These are phyloP conservation scores for Alternaria hordeiaustralica DNA, from an alignment of 2,329 filamentous ascomycete genomes.

Conservation along the genomic window DNA sequence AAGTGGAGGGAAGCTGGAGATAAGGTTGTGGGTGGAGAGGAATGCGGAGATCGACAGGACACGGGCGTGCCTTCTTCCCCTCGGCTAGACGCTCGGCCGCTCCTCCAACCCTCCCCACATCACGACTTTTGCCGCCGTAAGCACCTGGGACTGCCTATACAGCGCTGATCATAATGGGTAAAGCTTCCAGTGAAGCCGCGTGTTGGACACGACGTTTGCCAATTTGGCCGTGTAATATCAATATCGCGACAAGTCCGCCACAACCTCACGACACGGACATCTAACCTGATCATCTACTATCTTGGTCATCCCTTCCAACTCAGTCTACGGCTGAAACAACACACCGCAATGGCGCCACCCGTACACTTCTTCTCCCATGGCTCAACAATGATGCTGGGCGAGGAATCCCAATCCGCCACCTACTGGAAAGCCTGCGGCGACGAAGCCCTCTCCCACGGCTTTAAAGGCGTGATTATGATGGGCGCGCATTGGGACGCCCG, in stretches of 20 bases:
- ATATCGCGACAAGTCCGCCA: neutral
- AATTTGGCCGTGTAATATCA: neutral
- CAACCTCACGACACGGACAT: neutral
- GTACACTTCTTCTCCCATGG: conserved; percentile 74
- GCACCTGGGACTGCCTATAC: neutral
- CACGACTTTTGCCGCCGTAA: conserved; percentile 11
- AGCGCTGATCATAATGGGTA: neutral
- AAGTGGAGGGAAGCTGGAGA: conserved; percentile 36
- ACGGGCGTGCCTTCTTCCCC: neutral
- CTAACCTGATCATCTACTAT: neutral
- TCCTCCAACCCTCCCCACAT: conserved; percentile 16
- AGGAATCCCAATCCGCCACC: conserved; percentile 65
- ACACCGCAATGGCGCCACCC: conserved; percentile 52
- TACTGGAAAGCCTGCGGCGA: conserved; percentile 73
- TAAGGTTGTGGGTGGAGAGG: conserved; percentile 16
- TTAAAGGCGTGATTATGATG: conserved; percentile 72
- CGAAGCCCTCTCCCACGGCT: conserved; percentile 63
- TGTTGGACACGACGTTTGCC: neutral
- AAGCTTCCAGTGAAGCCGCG: neutral
- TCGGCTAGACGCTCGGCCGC: neutral
- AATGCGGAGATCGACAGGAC: conserved; percentile 11
- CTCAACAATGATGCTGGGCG: conserved; percentile 74
- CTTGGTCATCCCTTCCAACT: neutral
- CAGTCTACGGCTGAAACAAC: neutral
- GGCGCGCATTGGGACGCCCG: conserved; percentile 71